phyloP scores from a whole-genome alignment of 805 yeast species.

The Candida ascalaphidarum region DNA sequence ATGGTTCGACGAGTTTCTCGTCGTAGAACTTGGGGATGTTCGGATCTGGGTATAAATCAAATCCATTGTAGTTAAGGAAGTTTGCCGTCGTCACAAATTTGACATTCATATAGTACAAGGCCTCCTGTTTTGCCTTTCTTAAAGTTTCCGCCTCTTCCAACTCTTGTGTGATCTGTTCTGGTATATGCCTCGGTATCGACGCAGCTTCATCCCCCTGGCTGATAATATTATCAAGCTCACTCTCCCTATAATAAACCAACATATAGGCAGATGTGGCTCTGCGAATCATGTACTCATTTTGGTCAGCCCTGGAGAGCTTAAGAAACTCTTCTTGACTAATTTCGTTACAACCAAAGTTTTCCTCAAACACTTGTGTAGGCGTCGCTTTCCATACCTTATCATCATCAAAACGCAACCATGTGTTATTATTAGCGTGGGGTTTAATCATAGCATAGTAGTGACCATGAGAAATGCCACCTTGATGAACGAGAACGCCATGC shows the following conservation, averaged over 20 bases:
- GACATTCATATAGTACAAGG: slow-evolving; percentile 36
- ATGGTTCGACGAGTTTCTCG: slow-evolving; percentile 38
- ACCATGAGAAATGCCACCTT: slow-evolving; percentile 93
- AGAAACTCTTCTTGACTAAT: slow-evolving; percentile 40
- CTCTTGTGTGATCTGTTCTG: slow-evolving; percentile 58
- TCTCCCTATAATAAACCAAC: slow-evolving; percentile 83
- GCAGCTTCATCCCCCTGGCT: slow-evolving; percentile 45
- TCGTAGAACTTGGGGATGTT: slow-evolving; percentile 34
- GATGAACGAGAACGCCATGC: slow-evolving; percentile 93
- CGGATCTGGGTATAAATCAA: slow-evolving; percentile 69
- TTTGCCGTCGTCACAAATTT: slow-evolving; percentile 46
- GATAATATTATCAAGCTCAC: slow-evolving; percentile 47
- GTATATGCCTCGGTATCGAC: slow-evolving; percentile 54
- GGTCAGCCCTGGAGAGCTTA: slow-evolving; percentile 48
- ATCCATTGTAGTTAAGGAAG: slow-evolving; percentile 57
- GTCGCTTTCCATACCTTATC: slow-evolving; percentile 89
- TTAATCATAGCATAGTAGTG: slow-evolving; percentile 93
- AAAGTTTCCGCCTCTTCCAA: slow-evolving; percentile 46
- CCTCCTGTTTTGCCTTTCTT: slow-evolving; percentile 59
- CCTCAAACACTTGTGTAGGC: slow-evolving; percentile 77
- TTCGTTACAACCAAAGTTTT: slow-evolving; percentile 80
- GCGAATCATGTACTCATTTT: slow-evolving; percentile 52
- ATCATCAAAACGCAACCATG: slow-evolving; percentile 92
- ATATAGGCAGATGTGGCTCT: slow-evolving; percentile 94
- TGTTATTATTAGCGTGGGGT: slow-evolving; percentile 53